Conservation (phyloP, 176 grass and related monocot genomes). For the sorghum (Sorghum bicolor) region DNA sequence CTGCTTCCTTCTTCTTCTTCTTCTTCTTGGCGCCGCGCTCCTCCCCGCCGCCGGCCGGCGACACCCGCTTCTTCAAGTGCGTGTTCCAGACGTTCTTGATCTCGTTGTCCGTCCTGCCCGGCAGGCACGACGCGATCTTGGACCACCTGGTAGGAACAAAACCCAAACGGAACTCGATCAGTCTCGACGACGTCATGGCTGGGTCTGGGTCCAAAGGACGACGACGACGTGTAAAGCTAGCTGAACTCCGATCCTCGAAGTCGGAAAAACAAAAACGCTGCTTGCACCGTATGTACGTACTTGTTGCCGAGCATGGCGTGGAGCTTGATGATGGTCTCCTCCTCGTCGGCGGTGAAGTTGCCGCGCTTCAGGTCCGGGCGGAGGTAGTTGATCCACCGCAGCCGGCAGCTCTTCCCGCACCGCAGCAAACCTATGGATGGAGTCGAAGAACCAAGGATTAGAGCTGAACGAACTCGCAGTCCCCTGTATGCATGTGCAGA, state of each 20-base stretch:
- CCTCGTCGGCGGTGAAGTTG: constrained; percentile 76
- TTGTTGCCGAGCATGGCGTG: constrained; percentile 83
- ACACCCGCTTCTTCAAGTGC: constrained; percentile 75
- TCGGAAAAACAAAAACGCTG: background rate
- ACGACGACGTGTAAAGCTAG: background rate
- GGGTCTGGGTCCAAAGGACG: background rate
- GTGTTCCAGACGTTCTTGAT: constrained; percentile 99
- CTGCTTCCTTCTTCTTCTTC: constrained; percentile 9
- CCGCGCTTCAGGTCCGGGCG: constrained; percentile 91
- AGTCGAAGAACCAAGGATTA: background rate
- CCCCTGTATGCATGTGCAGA: no score
- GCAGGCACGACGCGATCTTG: constrained; percentile 74
- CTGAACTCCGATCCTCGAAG: background rate
- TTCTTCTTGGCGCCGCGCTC: constrained; percentile 17
- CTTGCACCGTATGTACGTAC: constrained; percentile 21
- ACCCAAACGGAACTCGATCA: background rate
- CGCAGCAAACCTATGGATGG: constrained; percentile 58
- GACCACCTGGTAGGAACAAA: constrained; percentile 57
- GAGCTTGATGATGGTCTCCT: constrained; percentile 69
- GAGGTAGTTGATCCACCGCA: constrained; percentile 98
- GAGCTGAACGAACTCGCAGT: background rate
- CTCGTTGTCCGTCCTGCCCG: constrained; percentile 96
- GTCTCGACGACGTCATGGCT: background rate
- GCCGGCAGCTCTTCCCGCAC: constrained; percentile 91
- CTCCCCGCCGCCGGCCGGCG: background rate